Evolutionary conservation across 345 rosid genomes (phyloP), one percentile per base, ranked within the genome.

Genomic region (Anastatica hierochuntica): DNA sequence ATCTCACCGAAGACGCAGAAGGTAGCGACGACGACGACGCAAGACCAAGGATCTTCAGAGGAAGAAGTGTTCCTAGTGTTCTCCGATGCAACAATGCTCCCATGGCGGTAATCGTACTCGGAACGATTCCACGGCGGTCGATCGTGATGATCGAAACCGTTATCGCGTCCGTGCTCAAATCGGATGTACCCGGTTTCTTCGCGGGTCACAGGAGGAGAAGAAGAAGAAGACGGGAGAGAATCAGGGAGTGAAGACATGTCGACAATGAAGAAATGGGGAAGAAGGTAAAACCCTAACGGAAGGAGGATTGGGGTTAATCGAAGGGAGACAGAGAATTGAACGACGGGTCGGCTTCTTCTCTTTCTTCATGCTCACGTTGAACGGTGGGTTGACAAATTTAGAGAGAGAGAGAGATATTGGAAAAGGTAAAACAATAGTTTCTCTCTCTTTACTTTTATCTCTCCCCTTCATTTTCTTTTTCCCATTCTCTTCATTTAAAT

Each of bases 1-100:
- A 43, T 49, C 90, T 21, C 45, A 92, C 99, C 90, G 48, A 92
- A 88, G 68, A 85, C 74, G 74, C 95, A 92, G 71, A 92, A 88
- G 35, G 95, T 85, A 62, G 83, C 77, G 40, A 80, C 82, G 39
- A 85, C 94, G 54, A 83, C 77, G 78, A 83, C 64, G 74, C 90
- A 88, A 58, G 94, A 77, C 87, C 97, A 92, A 5, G 90, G 75
- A 39, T 88, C 95, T 44, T 83, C 87, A 1, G 88, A 66, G 33
- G 69, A 63, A 15, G 66, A 67, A 42, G 4, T 18, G 5, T 50
- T 39, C 31, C 70, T 66, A 12, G 39, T 31, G 63, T 57, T 40
- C 21, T 68, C 49, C 10, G 85, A 44, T 1, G 58, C 63, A 33
- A 76, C 82, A 64, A 71, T 75, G 36, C 68, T 49, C 14, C 57